Evolutionary conservation across 2,329 filamentous ascomycete species (phyloP).

Genomic region (Epichloe glyceriae): DNA sequence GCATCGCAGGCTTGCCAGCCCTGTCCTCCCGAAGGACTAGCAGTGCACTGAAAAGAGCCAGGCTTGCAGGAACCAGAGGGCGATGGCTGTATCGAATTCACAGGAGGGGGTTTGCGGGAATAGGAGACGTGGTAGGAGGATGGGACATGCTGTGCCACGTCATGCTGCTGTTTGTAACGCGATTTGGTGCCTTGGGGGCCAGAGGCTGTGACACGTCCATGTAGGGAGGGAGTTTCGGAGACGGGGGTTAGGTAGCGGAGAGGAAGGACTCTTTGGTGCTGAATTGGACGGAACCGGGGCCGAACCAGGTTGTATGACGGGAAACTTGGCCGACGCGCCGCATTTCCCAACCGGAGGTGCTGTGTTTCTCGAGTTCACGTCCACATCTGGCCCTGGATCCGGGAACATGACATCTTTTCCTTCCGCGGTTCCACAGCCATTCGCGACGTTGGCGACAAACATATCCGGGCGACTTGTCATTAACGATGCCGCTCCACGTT

Average conservation of each 20-base stretch:
- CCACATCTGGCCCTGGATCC: constrained; percentile 42
- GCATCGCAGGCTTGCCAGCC: constrained; percentile 3
- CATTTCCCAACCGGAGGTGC: neutral
- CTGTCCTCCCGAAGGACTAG: neutral
- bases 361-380: neutral
- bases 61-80: neutral
- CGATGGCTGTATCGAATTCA: neutral
- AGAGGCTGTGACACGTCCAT: neutral
- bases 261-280: neutral
- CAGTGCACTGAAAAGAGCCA: neutral
- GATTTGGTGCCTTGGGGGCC: neutral
- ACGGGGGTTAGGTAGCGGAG: neutral
- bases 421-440: constrained; percentile 42
- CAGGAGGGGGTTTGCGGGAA: neutral
- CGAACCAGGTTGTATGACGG: neutral
- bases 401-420: constrained; percentile 48
- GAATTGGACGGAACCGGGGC: neutral
- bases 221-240: neutral
- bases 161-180: neutral
- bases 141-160: neutral
- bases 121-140: neutral
- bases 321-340: neutral
- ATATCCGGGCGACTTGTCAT: constrained; percentile 46
- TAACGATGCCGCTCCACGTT: constrained; percentile 7
- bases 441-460: constrained; percentile 53